Evolutionary conservation across 1,139 yeast genomes (phyloP).

Genomic region (Chernovozyma sophiae-reginae): DNA sequence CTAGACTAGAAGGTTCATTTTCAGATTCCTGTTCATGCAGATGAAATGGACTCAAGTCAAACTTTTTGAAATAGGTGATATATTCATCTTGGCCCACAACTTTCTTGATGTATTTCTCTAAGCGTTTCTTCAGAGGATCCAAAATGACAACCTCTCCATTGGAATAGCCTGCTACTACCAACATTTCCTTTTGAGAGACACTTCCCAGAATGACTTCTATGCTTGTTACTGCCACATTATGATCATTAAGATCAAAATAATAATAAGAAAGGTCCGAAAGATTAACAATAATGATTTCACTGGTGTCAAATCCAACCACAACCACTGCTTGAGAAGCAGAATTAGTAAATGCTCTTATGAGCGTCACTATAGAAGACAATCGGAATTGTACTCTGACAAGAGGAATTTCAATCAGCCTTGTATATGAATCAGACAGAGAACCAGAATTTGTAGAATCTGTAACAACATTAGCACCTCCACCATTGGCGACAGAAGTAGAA

Average conservation of each 20-base stretch:
- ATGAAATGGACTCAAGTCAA: conserved; percentile 32
- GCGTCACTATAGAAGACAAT: conserved; percentile 24
- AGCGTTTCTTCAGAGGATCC: conserved; percentile 22
- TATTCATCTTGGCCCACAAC: conserved; percentile 32
- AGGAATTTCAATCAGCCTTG: conserved; percentile 29
- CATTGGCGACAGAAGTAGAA: background rate
- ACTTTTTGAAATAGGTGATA: conserved; percentile 36
- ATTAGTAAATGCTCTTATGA: conserved; percentile 23
- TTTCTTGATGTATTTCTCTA: conserved; percentile 20
- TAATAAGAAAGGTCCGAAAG: conserved; percentile 25
- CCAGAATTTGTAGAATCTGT: conserved; percentile 2
- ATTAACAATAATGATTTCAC: conserved; percentile 30
- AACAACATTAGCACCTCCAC: background rate
- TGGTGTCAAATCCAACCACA: conserved; percentile 35
- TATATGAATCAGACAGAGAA: conserved; percentile 10
- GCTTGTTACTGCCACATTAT: conserved; percentile 25
- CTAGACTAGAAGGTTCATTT: conserved; percentile 10
- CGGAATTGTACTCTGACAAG: conserved; percentile 31
- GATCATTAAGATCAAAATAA: conserved; percentile 13
- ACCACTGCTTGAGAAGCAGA: conserved; percentile 19
- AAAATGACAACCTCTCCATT: conserved; percentile 39
- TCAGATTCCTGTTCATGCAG: conserved; percentile 1
- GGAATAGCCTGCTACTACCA: conserved; percentile 37
- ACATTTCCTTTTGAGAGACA: conserved; percentile 18
- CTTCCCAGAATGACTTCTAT: conserved; percentile 21